These are phyloP conservation scores for Somion occarium DNA, from an alignment of 1,284 basidiomycete species.

Conservation along the genomic window DNA sequence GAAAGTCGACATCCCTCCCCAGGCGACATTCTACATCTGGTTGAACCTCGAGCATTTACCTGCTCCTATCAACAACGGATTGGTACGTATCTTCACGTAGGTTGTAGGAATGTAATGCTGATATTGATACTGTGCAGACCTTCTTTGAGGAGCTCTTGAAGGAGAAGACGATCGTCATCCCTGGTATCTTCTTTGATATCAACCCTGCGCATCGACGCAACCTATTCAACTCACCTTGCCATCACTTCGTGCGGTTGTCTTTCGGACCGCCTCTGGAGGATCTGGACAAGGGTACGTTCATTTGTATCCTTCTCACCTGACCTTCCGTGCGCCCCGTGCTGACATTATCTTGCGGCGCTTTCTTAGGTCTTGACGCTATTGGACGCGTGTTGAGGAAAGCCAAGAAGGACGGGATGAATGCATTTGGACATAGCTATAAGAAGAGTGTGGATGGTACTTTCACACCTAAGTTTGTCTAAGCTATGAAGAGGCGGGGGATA, in stretches of 20 bases:
- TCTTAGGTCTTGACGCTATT: conserved; percentile 77
- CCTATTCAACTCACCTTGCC: conserved; percentile 88
- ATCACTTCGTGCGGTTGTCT: conserved; percentile 81
- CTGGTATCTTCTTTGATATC: conserved; percentile 89
- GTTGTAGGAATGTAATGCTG: background rate
- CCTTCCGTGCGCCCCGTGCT: too few relatives aligned
- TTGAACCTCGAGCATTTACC: conserved; percentile 78
- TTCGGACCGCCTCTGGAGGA: conserved; percentile 86
- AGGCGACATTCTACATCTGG: conserved; percentile 90
- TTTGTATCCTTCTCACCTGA: conserved; percentile 63
- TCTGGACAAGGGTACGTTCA: conserved; percentile 64
- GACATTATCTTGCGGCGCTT: background rate
- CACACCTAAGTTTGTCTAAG: conserved; percentile 6
- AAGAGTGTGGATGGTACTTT: conserved; percentile 43
- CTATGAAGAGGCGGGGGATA: background rate
- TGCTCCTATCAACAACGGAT: conserved; percentile 80
- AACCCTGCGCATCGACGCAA: conserved; percentile 83
- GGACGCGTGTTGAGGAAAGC: conserved; percentile 72
- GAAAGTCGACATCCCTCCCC: conserved; percentile 70
- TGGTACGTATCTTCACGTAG: conserved; percentile 43
- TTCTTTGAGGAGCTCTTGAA: conserved; percentile 96
- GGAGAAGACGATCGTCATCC: conserved; percentile 86
- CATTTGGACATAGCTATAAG: conserved; percentile 66
- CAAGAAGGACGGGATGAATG: conserved; percentile 52
- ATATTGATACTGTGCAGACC: conserved; percentile 38